phyloP scores from a whole-genome alignment of 495 filamentous ascomycete genomes.

The Pseudotulostoma volvatum region DNA sequence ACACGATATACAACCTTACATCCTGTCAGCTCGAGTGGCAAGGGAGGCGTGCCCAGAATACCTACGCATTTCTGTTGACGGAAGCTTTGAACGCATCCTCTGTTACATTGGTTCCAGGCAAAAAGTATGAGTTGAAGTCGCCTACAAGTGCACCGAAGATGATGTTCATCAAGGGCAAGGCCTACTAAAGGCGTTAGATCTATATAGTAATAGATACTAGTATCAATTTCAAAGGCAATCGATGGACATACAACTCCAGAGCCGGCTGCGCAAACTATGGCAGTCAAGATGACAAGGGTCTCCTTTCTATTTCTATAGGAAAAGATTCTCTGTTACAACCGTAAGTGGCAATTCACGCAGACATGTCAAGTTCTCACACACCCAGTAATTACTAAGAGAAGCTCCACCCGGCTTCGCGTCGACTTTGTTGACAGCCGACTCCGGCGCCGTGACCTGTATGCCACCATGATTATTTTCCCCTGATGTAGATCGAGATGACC shows the following conservation, averaged over 20 bases:
- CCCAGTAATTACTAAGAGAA: not conserved
- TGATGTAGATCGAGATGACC: too few relatives aligned
- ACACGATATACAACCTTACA: constrained; percentile 17
- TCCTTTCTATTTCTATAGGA: not conserved
- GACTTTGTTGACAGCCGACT: too few relatives aligned
- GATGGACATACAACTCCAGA: not conserved
- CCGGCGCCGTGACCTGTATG: too few relatives aligned
- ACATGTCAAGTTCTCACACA: not conserved
- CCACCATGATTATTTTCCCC: too few relatives aligned
- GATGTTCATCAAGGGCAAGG: constrained; percentile 31
- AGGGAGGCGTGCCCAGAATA: too few relatives aligned
- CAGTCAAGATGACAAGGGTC: not conserved
- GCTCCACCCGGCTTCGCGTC: too few relatives aligned
- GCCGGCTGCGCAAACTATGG: not conserved
- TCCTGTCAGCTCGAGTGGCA: not conserved
- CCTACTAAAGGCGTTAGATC: constrained; percentile 4
- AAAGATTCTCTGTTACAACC: not conserved
- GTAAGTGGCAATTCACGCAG: not conserved
- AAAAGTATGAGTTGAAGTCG: constrained; percentile 18
- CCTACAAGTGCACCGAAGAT: constrained; percentile 28
- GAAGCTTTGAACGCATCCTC: constrained; percentile 14
- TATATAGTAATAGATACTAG: too few relatives aligned
- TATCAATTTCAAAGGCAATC: not conserved
- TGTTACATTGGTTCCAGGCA: constrained; percentile 9
- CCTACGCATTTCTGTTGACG: constrained; percentile 6